Evolutionary conservation across 2,329 filamentous ascomycete species (phyloP).

Genomic region (Aspergillus thermomutatus): DNA sequence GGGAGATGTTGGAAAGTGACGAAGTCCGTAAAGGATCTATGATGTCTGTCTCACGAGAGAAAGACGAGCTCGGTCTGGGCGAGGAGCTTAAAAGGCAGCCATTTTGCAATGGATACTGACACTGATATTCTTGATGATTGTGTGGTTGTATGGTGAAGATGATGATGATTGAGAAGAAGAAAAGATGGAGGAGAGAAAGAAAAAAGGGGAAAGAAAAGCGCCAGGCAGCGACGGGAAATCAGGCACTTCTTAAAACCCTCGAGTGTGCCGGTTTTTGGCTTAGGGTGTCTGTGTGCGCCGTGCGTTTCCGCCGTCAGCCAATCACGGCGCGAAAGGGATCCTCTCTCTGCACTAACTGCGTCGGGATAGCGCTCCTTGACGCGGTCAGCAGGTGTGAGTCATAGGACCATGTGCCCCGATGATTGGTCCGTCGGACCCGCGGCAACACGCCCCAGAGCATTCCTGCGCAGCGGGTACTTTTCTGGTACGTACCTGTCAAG

Average conservation of each 20-base stretch:
- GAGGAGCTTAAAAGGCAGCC: slow-evolving; percentile 38
- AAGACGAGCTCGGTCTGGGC: slow-evolving; percentile 31
- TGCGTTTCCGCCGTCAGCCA: slow-evolving; percentile 19
- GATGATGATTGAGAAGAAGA: slow-evolving; percentile 10
- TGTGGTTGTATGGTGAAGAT: slow-evolving; percentile 17
- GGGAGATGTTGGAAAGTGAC: slow-evolving; percentile 25
- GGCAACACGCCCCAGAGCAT: not conserved
- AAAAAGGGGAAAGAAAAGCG: slow-evolving; percentile 18
- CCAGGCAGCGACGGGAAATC: slow-evolving; percentile 37
- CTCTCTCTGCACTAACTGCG: slow-evolving; percentile 11
- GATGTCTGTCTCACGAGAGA: slow-evolving; percentile 38
- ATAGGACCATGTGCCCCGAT: slow-evolving; percentile 13
- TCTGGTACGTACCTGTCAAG: not conserved
- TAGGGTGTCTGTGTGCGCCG: slow-evolving; percentile 15
- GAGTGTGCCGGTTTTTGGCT: not conserved
- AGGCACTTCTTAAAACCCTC: slow-evolving; percentile 37
- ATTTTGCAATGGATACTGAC: slow-evolving; percentile 33
- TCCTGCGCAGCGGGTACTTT: not conserved
- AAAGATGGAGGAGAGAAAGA: slow-evolving; percentile 7
- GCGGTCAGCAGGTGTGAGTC: slow-evolving; percentile 38
- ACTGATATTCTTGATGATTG: slow-evolving; percentile 10
- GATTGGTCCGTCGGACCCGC: slow-evolving; percentile 24
- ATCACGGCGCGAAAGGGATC: slow-evolving; percentile 19
- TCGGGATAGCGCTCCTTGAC: slow-evolving; percentile 3
- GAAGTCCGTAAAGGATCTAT: slow-evolving; percentile 36